Conservation (phyloP, 1,284 basidiomycete genomes). For the Cutaneotrichosporon sp. region DNA sequence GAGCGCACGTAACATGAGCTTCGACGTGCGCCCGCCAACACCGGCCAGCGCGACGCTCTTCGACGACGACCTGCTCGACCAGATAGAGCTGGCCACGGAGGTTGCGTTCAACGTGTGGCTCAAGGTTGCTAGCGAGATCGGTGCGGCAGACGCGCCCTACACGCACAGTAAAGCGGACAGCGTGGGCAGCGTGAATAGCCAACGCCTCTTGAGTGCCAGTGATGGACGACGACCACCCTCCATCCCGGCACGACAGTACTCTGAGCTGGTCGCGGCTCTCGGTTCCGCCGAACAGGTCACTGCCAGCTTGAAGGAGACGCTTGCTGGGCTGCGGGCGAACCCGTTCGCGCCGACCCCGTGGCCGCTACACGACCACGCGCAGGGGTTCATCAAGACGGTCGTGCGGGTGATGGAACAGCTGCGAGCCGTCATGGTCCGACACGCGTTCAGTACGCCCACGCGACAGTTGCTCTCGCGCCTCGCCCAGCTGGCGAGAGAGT, state of each 20-base stretch:
- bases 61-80: conserved; percentile 55
- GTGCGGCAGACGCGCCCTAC: conserved; percentile 31
- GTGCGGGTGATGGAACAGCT: conserved; percentile 54
- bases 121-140: conserved; percentile 54
- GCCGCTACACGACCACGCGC: conserved; percentile 41
- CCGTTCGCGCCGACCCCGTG: conserved; percentile 32
- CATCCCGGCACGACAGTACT: conserved; percentile 38
- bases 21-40: conserved; percentile 50
- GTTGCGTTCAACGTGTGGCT: conserved; percentile 55
- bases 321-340: conserved; percentile 48
- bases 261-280: conserved; percentile 47
- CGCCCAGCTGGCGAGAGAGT: conserved; percentile 55
- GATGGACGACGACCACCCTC: conserved; percentile 30
- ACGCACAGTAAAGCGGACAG: conserved; percentile 24
- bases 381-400: conserved; percentile 53
- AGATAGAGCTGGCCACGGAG: conserved; percentile 55
- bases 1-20: conserved; percentile 38
- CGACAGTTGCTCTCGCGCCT: conserved; percentile 49
- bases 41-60: conserved; percentile 50
- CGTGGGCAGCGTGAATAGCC: conserved; percentile 19
- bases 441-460: conserved; percentile 41
- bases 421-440: conserved; percentile 49
- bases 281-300: conserved; percentile 48
- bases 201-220: conserved; percentile 21
- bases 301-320: conserved; percentile 36